Evolutionary conservation across 768 basidiomycete species (phyloP), one percentile per base, ranked within the genome.

Genomic region (Rhodotorula graminis): DNA sequence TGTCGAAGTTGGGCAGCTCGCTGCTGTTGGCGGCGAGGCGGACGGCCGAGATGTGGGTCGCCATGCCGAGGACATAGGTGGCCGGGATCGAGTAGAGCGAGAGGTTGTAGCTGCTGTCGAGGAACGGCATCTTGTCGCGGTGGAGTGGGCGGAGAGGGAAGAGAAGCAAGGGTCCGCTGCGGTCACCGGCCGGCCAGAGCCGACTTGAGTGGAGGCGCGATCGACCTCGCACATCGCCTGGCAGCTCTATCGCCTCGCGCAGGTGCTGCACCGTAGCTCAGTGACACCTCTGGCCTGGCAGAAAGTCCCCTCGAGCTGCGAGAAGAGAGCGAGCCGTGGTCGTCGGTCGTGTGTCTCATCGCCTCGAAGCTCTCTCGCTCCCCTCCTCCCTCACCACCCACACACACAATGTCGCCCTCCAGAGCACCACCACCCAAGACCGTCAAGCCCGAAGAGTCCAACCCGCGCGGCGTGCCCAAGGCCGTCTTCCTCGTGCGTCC

Each of bases 401-500:
- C 53, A 16, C 25, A 3, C n/a, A 15, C 50, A 14, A 55, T 55
- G 53, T 55, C 53, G 5, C 29, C 53, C 53, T 12, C 53, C n/a
- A 2, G 9, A 11, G n/a, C 27, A 55, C 58, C 58, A 27, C 25
- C 37, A 15, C 58, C 58, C 10, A 42, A 42, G 25, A 59, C 58
- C 3, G 58, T 59, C 58, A 40, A 29, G 29, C 67, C 29, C 42
- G 49, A 65, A 10, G 65, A 50, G 23, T 50, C 65, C 44, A 98
- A 94, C 75, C 89, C 93, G 0, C 84, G 95, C 64, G 95, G 95
- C 10, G 98, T 98, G 64, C 95, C 95, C 33, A 89, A 90, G 81
- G 94, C 95, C 8, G 91, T 92, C 0, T 99, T 99, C 79, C 89
- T 98, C 65, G 94, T 95, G 74, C 76, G 89, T n/a, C n/a, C n/a